Conservation (phyloP, 2,329 filamentous ascomycete species). For the Aspergillus udagawae region DNA sequence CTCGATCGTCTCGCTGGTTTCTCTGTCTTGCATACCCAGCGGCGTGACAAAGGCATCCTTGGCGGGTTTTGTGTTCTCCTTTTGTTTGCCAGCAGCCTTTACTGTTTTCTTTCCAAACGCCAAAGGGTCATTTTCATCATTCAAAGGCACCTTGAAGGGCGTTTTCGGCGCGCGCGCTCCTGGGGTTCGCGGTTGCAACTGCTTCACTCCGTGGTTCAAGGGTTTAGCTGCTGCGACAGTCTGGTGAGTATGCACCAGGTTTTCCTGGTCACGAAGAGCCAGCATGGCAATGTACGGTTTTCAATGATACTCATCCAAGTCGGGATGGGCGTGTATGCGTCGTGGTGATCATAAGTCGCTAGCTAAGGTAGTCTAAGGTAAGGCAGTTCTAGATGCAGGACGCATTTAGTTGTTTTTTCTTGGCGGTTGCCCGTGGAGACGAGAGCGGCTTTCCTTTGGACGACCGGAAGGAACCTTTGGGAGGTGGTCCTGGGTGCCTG, state of each 20-base stretch:
- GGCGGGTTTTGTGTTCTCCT: constrained; percentile 55
- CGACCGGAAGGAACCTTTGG: background rate
- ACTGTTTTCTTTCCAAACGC: constrained; percentile 57
- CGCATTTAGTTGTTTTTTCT: constrained; percentile 20
- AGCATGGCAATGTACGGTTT: constrained; percentile 55
- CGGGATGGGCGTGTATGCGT: background rate
- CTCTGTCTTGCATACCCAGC: constrained; percentile 55
- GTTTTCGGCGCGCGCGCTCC: constrained; percentile 74
- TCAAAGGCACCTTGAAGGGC: constrained; percentile 69
- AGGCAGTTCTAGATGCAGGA: constrained; percentile 20
- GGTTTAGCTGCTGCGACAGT: constrained; percentile 67
- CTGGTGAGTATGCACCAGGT: constrained; percentile 72
- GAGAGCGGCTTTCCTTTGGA: constrained; percentile 11
- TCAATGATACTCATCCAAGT: constrained; percentile 18
- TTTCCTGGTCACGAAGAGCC: constrained; percentile 81
- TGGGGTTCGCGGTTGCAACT: constrained; percentile 71
- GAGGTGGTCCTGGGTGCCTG: background rate
- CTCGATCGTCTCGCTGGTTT: background rate
- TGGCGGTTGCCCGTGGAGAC: constrained; percentile 40
- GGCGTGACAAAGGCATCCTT: constrained; percentile 73
- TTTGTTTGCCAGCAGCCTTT: constrained; percentile 54
- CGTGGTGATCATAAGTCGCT: constrained; percentile 2
- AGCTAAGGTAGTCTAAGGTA: background rate
- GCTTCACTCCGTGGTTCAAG: constrained; percentile 61
- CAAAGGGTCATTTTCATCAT: constrained; percentile 77